Evolutionary conservation across 148 eudicot species (phyloP).

Genomic region (Vaccinium macrocarpon): DNA sequence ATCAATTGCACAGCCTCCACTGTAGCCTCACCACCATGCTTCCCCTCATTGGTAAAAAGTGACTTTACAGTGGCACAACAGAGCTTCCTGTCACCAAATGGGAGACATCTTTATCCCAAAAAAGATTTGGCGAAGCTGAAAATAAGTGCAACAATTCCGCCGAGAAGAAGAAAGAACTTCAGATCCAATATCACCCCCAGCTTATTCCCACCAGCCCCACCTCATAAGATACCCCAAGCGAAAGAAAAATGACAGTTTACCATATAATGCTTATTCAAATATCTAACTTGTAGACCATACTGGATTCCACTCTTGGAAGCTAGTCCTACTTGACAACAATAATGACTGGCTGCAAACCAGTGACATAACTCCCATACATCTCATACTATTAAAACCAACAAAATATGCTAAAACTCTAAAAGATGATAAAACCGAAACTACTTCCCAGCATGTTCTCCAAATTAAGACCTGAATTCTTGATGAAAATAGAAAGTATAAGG

Average conservation of each 20-base stretch:
- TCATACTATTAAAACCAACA: background rate
- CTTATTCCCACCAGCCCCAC: background rate
- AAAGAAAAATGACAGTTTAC: background rate
- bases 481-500: background rate
- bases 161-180: background rate
- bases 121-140: background rate
- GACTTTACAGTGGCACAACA: constrained; percentile 67
- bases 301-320: background rate
- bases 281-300: background rate
- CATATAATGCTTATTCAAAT: background rate
- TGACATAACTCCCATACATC: background rate
- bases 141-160: background rate
- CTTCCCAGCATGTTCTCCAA: background rate
- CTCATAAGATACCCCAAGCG: background rate
- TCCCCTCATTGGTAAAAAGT: constrained; percentile 71
- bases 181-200: background rate
- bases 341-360: background rate
- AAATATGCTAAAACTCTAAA: background rate
- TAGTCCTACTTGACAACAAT: background rate
- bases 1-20: constrained; percentile 72
- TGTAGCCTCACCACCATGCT: constrained; percentile 95
- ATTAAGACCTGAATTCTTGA: background rate
- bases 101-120: background rate
- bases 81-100: constrained; percentile 46
- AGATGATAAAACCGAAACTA: background rate